phyloP scores from a whole-genome alignment of 1,284 basidiomycete species.

The Ustilago bromivora region DNA sequence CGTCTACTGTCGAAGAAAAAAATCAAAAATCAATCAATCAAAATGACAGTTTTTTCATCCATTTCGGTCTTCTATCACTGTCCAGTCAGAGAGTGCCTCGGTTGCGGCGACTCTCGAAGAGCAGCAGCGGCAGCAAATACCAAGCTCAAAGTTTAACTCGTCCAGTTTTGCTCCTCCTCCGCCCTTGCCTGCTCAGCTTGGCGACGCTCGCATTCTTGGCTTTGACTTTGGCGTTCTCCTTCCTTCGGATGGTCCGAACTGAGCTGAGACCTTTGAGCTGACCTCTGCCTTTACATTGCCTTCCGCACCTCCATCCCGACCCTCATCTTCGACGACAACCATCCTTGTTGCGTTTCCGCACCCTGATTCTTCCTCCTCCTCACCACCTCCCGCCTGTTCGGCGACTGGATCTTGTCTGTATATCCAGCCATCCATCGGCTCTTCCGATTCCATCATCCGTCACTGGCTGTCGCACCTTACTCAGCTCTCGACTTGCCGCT shows the following conservation, averaged over 20 bases:
- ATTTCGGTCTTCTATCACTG: not conserved
- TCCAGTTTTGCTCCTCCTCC: not conserved
- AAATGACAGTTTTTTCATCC: conserved; percentile 1
- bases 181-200: conserved; percentile 7
- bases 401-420: conserved; percentile 23
- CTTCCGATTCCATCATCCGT: not conserved
- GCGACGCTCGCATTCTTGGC: conserved; percentile 3
- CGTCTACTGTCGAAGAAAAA: not conserved
- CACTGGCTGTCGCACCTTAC: not conserved
- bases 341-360: conserved; percentile 9
- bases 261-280: not conserved
- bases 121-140: not conserved
- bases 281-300: not conserved
- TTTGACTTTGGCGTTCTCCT: not conserved
- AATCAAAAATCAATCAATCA: not conserved
- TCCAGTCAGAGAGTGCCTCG: conserved; percentile 1
- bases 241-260: conserved; percentile 7
- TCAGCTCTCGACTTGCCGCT: not conserved
- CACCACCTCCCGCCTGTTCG: not conserved
- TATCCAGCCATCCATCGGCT: conserved; percentile 13
- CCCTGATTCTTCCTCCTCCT: not conserved
- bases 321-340: not conserved
- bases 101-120: conserved; percentile 4
- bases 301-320: not conserved
- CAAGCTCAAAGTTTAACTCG: not conserved